Conservation (phyloP, 1,284 basidiomycete genomes). For the Fistulina hepatica region DNA sequence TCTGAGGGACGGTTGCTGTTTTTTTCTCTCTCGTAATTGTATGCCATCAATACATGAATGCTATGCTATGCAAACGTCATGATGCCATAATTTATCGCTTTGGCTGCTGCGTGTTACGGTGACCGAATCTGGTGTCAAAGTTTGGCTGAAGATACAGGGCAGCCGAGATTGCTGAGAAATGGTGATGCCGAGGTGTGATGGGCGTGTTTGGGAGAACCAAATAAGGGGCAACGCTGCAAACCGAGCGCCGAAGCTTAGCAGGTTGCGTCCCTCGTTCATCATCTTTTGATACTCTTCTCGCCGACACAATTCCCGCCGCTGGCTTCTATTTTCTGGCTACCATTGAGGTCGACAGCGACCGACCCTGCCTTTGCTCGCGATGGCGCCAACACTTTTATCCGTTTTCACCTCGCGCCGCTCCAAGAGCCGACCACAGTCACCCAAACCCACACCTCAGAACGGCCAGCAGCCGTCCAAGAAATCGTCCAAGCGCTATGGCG, state of each 20-base stretch:
- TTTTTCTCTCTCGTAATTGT: constrained; percentile 15
- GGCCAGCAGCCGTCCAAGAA: constrained; percentile 75
- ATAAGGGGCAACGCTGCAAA: too few relatives aligned
- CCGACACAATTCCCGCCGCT: too few relatives aligned
- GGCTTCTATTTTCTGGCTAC: constrained; percentile 6
- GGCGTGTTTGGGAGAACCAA: too few relatives aligned
- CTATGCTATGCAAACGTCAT: constrained; percentile 10
- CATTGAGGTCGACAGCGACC: constrained; percentile 5
- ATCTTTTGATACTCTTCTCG: too few relatives aligned
- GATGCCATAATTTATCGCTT: too few relatives aligned
- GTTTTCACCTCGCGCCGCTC: constrained; percentile 59
- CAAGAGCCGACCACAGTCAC: constrained; percentile 60
- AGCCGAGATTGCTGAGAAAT: too few relatives aligned
- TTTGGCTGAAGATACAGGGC: too few relatives aligned
- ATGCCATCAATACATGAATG: constrained; percentile 21
- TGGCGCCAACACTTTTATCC: constrained; percentile 73
- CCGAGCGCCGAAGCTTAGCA: too few relatives aligned
- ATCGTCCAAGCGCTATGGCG: constrained; percentile 55
- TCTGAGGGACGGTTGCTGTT: constrained; percentile 40
- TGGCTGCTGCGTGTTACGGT: too few relatives aligned
- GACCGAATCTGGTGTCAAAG: too few relatives aligned
- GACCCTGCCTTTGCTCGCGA: constrained; percentile 21
- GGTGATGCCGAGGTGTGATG: too few relatives aligned
- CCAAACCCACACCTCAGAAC: constrained; percentile 51
- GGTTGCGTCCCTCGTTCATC: too few relatives aligned